Conservation (phyloP, 2,329 filamentous ascomycete species). For the Bipolaris oryzae region DNA sequence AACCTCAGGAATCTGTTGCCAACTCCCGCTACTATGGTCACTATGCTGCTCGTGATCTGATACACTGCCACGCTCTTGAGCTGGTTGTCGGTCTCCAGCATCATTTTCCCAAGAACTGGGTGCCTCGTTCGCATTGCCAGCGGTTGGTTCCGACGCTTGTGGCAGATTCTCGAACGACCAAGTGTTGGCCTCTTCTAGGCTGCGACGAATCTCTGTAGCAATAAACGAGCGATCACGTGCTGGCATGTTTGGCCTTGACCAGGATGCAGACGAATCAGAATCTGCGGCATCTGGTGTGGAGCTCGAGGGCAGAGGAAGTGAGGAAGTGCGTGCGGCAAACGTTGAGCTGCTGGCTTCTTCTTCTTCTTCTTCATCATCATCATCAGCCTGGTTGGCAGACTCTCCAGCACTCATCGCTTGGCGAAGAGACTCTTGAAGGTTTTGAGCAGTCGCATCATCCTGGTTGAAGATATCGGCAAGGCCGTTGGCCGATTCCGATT, state of each 20-base stretch:
- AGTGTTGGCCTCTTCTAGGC: constrained; percentile 52
- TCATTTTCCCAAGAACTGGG: constrained; percentile 38
- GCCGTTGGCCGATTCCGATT: constrained; percentile 18
- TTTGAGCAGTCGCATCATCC: not conserved
- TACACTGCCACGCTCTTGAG: constrained; percentile 8
- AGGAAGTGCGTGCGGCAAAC: constrained; percentile 23
- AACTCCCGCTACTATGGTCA: constrained; percentile 48
- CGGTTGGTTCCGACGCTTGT: constrained; percentile 10
- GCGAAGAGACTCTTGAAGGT: constrained; percentile 14
- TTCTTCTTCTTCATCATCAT: not conserved
- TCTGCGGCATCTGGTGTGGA: constrained; percentile 3
- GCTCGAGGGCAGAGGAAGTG: constrained; percentile 12
- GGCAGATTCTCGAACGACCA: constrained; percentile 42
- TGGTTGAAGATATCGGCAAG: constrained; percentile 13
- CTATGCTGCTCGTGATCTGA: constrained; percentile 42
- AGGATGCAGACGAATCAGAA: constrained; percentile 21
- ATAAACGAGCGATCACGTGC: constrained; percentile 53
- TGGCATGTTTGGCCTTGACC: constrained; percentile 54
- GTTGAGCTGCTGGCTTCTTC: constrained; percentile 10
- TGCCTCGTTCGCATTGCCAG: constrained; percentile 7
- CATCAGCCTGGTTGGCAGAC: constrained; percentile 9
- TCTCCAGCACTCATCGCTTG: constrained; percentile 11
- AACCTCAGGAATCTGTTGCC: constrained; percentile 47
- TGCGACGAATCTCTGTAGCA: constrained; percentile 56
- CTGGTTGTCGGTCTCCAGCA: constrained; percentile 4